Conservation (phyloP, 306 rosid species). For the Quercus parvula region DNA sequence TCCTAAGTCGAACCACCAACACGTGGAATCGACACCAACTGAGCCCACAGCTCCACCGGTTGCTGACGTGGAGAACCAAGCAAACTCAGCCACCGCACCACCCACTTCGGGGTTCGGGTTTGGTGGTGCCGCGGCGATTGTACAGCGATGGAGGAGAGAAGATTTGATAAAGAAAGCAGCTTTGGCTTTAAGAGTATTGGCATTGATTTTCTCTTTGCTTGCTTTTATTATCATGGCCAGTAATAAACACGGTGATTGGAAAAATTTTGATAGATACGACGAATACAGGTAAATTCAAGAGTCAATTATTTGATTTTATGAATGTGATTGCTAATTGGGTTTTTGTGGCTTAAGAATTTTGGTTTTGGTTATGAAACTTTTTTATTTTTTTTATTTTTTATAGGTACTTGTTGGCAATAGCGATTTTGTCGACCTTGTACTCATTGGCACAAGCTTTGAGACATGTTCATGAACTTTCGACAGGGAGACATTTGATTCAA, state of each 20-base stretch:
- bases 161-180: slow-evolving; percentile 55
- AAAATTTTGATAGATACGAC: slow-evolving; percentile 50
- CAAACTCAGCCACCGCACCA: too few relatives aligned
- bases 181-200: slow-evolving; percentile 47
- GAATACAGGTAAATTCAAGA: not conserved
- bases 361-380: not conserved
- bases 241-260: slow-evolving; percentile 65
- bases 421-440: slow-evolving; percentile 52
- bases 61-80: slow-evolving; percentile 13
- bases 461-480: slow-evolving; percentile 39
- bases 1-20: slow-evolving; percentile 19
- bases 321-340: not conserved
- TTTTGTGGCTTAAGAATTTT: slow-evolving; percentile 10
- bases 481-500: slow-evolving; percentile 25
- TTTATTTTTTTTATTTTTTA: not conserved
- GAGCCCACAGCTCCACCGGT: slow-evolving; percentile 12
- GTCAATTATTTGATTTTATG: too few relatives aligned
- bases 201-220: slow-evolving; percentile 56
- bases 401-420: slow-evolving; percentile 62
- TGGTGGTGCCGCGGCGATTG: slow-evolving; percentile 20
- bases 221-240: slow-evolving; percentile 55
- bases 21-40: slow-evolving; percentile 26
- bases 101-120: not conserved
- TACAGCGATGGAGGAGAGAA: slow-evolving; percentile 67
- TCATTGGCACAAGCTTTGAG: slow-evolving; percentile 42